Conservation (phyloP, 352 stramenopile species). For the Phytophthora sojae region DNA sequence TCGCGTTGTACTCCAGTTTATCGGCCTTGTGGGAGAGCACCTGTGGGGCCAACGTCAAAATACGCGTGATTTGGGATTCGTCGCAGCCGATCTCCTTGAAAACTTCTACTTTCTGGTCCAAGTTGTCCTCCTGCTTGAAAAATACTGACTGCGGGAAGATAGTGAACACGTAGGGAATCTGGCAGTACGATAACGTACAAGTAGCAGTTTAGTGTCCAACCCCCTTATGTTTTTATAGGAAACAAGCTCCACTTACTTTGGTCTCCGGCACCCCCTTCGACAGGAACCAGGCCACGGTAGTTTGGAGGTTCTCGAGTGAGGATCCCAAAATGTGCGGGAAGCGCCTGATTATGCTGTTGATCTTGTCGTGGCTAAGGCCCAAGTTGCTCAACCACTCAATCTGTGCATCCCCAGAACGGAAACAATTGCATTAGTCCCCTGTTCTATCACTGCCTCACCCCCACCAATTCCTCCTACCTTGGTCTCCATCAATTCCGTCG, state of each 20-base stretch:
- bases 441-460: not conserved
- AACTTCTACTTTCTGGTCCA: conserved; percentile 55
- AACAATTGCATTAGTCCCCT: not conserved
- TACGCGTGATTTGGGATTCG: conserved; percentile 44
- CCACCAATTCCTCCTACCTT: conserved; percentile 27
- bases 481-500: conserved; percentile 30
- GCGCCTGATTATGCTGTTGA: conserved; percentile 32
- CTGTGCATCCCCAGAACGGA: not conserved
- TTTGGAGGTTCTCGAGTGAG: conserved; percentile 30
- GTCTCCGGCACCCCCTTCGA: conserved; percentile 32
- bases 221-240: not conserved
- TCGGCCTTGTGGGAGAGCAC: conserved; percentile 50
- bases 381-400: conserved; percentile 35
- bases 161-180: conserved; percentile 67
- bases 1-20: conserved; percentile 41
- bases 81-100: conserved; percentile 45
- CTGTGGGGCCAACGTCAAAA: conserved; percentile 53
- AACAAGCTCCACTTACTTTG: conserved; percentile 32
- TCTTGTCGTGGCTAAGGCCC: conserved; percentile 35
- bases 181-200: not conserved
- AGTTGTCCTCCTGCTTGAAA: conserved; percentile 41
- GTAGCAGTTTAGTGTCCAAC: not conserved
- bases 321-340: conserved; percentile 43
- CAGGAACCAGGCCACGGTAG: conserved; percentile 44
- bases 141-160: conserved; percentile 55